phyloP scores from a whole-genome alignment of 192 early-diverging fungal species.

The Backusella mclennaniae region DNA sequence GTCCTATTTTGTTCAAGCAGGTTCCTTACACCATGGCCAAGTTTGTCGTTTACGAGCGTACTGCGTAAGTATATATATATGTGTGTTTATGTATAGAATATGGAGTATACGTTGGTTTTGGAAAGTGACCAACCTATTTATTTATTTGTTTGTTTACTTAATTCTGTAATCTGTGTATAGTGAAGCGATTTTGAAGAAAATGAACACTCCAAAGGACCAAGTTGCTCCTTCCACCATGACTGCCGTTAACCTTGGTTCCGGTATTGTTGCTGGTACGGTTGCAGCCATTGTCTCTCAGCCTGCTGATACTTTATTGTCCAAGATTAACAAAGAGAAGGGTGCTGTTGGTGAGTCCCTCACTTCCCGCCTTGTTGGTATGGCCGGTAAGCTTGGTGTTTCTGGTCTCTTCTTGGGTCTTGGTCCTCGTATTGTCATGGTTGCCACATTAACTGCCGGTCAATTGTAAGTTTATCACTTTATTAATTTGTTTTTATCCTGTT shows the following conservation, averaged over 20 bases:
- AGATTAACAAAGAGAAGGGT: conserved; percentile 72
- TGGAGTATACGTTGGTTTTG: background rate
- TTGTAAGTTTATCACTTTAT: conserved; percentile 29
- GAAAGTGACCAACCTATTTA: background rate
- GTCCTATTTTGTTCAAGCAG: conserved; percentile 74
- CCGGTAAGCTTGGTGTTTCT: conserved; percentile 44
- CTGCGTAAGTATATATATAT: conserved; percentile 41
- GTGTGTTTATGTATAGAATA: background rate
- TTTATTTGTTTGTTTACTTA: conserved; percentile 18
- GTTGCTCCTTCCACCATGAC: conserved; percentile 42
- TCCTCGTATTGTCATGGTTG: conserved; percentile 70
- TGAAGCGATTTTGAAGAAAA: conserved; percentile 48
- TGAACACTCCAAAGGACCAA: conserved; percentile 44
- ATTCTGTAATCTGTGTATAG: background rate
- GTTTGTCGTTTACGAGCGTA: conserved; percentile 65
- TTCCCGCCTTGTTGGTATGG: conserved; percentile 49
- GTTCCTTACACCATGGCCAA: conserved; percentile 83
- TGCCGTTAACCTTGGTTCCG: conserved; percentile 49
- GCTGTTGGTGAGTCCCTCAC: conserved; percentile 55
- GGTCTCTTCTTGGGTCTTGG: conserved; percentile 61
- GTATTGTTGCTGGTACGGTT: conserved; percentile 66
- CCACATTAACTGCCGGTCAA: conserved; percentile 63
- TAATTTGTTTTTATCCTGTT: background rate
- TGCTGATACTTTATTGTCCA: conserved; percentile 68
- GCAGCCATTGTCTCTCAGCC: conserved; percentile 68